A percentile compares a stretch with the other conserved stretches of the same genome.
These are phyloP conservation scores for Umbelopsis sp. DNA, from an alignment of 192 early-diverging fungal species.

Conservation along the genomic window DNA sequence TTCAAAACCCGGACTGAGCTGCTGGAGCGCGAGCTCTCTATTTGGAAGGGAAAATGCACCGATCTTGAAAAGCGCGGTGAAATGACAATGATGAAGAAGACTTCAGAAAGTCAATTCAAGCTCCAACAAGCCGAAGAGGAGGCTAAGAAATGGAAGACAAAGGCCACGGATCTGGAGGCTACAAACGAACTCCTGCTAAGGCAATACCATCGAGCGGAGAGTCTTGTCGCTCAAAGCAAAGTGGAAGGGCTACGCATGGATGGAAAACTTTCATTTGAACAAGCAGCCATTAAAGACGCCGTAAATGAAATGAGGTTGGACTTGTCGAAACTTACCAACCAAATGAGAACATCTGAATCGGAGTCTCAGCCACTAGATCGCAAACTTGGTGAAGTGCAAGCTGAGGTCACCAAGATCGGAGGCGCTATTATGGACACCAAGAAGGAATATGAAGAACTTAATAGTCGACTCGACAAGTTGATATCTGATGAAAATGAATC, in stretches of 20 bases:
- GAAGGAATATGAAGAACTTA: background rate
- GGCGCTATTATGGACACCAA: background rate
- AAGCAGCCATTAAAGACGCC: conserved; percentile 12
- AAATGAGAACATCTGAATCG: background rate
- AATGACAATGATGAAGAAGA: background rate
- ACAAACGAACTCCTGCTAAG: background rate
- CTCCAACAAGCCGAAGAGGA: conserved; percentile 25
- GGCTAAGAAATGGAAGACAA: conserved; percentile 27
- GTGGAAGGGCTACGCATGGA: conserved; percentile 8
- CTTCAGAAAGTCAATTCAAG: conserved; percentile 22
- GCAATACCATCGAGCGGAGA: conserved; percentile 10
- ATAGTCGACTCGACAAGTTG: conserved; percentile 11
- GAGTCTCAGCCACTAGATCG: background rate
- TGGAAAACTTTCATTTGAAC: conserved; percentile 1
- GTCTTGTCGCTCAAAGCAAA: conserved; percentile 13
- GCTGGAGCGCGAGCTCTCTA: conserved; percentile 20
- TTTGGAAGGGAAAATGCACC: conserved; percentile 22
- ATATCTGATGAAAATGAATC: conserved; percentile 21
- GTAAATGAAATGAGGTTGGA: conserved; percentile 11
- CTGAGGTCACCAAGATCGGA: conserved; percentile 18
- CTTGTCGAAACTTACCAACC: conserved; percentile 1
- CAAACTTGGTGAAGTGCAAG: conserved; percentile 22
- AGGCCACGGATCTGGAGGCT: conserved; percentile 5
- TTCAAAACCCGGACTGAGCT: conserved; percentile 29
- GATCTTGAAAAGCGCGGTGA: conserved; percentile 25